Percentiles rank a stretch among this genome's conserved stretches.
Conservation (phyloP, 2,329 filamentous ascomycete genomes). For the Tympanopsis confertula region DNA sequence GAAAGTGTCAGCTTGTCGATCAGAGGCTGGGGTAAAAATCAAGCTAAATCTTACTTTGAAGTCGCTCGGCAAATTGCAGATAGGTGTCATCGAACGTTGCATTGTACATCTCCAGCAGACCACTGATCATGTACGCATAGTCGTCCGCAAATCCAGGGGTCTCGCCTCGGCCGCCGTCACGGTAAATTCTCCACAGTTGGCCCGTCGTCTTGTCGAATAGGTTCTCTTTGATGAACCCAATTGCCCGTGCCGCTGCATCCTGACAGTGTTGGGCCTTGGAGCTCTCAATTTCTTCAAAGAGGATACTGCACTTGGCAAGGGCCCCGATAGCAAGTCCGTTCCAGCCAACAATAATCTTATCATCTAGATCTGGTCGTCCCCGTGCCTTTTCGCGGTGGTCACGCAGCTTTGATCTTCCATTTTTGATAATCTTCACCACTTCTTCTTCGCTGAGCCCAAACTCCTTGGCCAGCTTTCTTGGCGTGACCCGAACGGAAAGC, state of each 20-base stretch:
- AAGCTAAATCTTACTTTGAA: constrained; percentile 33
- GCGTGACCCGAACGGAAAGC: constrained; percentile 40
- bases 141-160: constrained; percentile 58
- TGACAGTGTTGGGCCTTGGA: constrained; percentile 35
- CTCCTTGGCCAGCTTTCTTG: constrained; percentile 43
- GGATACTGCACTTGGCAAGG: constrained; percentile 42
- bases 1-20: background rate
- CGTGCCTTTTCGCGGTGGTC: constrained; percentile 45
- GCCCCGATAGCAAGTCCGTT: constrained; percentile 56
- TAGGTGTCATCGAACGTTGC: constrained; percentile 51
- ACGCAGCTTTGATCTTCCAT: constrained; percentile 40
- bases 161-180: constrained; percentile 40
- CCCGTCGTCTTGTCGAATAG: constrained; percentile 40
- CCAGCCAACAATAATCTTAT: constrained; percentile 59
- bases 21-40: background rate
- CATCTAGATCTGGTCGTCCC: constrained; percentile 49
- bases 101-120: constrained; percentile 48
- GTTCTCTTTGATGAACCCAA: constrained; percentile 43
- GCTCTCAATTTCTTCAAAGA: constrained; percentile 36
- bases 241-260: constrained; percentile 42
- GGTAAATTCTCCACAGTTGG: constrained; percentile 48
- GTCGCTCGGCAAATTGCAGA: constrained; percentile 48
- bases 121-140: constrained; percentile 53
- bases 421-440: constrained; percentile 38
- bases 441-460: constrained; percentile 46